These are phyloP conservation scores for Beauveria brongniartii DNA, from an alignment of 2,329 filamentous ascomycete species.

Conservation along the genomic window DNA sequence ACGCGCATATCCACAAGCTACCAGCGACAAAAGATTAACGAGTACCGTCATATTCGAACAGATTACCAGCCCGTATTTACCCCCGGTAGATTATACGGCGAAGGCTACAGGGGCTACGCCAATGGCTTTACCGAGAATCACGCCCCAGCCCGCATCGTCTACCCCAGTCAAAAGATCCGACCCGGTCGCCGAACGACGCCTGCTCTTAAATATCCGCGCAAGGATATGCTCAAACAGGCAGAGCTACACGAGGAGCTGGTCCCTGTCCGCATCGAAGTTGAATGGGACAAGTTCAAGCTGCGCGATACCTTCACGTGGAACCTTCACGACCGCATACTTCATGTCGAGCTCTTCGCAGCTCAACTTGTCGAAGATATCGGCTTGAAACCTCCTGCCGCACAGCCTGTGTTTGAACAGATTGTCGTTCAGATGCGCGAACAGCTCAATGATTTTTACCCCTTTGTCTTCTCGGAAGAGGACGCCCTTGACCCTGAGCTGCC, in stretches of 20 bases:
- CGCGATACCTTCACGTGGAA: conserved; percentile 99
- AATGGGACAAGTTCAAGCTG: conserved; percentile 90
- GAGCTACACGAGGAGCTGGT: conserved; percentile 89
- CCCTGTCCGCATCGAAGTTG: conserved; percentile 84
- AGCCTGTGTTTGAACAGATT: conserved; percentile 54
- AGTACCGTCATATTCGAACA: conserved; percentile 55
- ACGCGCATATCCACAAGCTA: conserved; percentile 51
- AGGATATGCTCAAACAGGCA: conserved; percentile 76
- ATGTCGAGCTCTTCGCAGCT: conserved; percentile 73
- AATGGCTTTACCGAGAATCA: conserved; percentile 74
- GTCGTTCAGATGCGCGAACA: conserved; percentile 74
- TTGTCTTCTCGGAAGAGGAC: conserved; percentile 83
- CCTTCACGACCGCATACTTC: conserved; percentile 78
- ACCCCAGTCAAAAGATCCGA: conserved; percentile 68
- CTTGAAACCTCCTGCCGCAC: conserved; percentile 60
- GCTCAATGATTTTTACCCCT: conserved; percentile 86
- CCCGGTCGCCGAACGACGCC: conserved; percentile 70
- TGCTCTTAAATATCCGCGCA: conserved; percentile 64
- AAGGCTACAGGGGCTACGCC: conserved; percentile 80
- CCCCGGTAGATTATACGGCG: conserved; percentile 52
- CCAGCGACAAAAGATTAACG: conserved; percentile 59
- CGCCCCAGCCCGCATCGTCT: conserved; percentile 62
- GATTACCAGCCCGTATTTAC: conserved; percentile 49
- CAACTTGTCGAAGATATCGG: conserved; percentile 90
- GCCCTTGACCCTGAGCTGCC: conserved; percentile 82